Percentiles rank a stretch among this genome's conserved stretches.
phyloP scores from a whole-genome alignment of 2,329 filamentous ascomycete genomes.

The Fusarium praegraminearum region DNA sequence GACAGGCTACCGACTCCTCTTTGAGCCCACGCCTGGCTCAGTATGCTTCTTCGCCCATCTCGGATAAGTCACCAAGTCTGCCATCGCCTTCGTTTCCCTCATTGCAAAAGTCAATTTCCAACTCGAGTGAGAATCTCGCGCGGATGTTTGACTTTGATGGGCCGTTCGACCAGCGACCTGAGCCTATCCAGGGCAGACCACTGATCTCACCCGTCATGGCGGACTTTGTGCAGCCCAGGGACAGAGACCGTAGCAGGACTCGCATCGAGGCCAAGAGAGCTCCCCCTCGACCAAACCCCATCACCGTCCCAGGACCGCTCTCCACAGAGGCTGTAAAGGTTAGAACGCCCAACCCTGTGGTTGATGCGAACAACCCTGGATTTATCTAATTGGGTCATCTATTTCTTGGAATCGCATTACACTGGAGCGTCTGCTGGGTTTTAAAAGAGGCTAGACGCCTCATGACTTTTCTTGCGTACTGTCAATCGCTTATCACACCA shows the following conservation, averaged over 20 bases:
- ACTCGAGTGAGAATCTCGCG: constrained; percentile 50
- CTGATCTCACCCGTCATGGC: constrained; percentile 51
- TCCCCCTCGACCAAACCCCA: constrained; percentile 50
- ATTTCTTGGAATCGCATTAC: constrained; percentile 9
- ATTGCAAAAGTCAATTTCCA: constrained; percentile 52
- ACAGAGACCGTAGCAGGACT: constrained; percentile 35
- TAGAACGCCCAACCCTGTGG: constrained; percentile 40
- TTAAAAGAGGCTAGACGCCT: constrained; percentile 18
- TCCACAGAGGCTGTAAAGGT: constrained; percentile 14
- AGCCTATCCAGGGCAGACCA: constrained; percentile 31
- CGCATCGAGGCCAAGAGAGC: constrained; percentile 51
- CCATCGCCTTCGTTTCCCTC: constrained; percentile 55
- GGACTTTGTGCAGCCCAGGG: constrained; percentile 43
- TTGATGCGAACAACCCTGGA: constrained; percentile 44
- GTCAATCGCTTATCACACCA: constrained; percentile 12
- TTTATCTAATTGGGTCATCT: constrained; percentile 37
- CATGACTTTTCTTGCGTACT: constrained; percentile 29
- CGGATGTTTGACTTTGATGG: constrained; percentile 48
- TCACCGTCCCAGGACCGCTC: constrained; percentile 43
- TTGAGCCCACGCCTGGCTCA: constrained; percentile 34
- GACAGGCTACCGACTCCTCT: constrained; percentile 11
- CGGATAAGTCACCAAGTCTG: constrained; percentile 49
- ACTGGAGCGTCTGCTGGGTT: constrained; percentile 17
- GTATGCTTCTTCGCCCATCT: constrained; percentile 48
- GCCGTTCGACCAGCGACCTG: background rate